Percentiles rank a stretch among this genome's conserved stretches.
phyloP scores from a whole-genome alignment of 305 asterid genomes.

The Fraxinus velutina region DNA sequence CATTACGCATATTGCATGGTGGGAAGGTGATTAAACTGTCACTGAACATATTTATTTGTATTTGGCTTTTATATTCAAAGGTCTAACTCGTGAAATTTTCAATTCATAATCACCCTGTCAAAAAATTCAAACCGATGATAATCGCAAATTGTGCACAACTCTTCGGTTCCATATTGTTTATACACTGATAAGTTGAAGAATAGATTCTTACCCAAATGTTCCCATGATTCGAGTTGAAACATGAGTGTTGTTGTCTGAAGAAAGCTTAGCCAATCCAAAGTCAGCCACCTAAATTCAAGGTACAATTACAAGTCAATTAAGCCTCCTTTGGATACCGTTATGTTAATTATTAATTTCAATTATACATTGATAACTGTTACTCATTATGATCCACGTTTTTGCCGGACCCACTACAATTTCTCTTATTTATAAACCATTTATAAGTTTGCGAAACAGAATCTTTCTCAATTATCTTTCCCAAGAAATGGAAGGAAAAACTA shows the following conservation, averaged over 20 bases:
- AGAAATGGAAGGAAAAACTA: not conserved
- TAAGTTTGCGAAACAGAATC: not conserved
- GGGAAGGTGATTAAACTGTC: not conserved
- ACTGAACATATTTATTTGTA: not conserved
- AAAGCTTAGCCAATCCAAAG: conserved; percentile 71
- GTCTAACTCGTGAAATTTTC: not conserved
- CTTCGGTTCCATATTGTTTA: not conserved
- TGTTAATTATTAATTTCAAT: not conserved
- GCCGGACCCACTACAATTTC: not conserved
- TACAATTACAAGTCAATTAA: not conserved
- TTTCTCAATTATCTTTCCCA: not conserved
- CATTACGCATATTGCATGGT: not conserved
- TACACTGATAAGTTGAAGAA: not conserved
- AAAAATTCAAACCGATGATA: not conserved
- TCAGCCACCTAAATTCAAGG: conserved; percentile 54
- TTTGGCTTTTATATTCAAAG: not conserved
- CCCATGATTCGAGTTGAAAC: conserved; percentile 76
- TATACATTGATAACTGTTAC: not conserved
- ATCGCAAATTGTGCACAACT: not conserved
- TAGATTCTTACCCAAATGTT: conserved; percentile 52
- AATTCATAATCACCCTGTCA: not conserved
- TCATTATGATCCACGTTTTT: not conserved
- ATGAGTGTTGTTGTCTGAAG: conserved; percentile 56
- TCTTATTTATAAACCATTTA: not conserved
- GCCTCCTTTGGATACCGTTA: not conserved